Conservation (phyloP, 78 protist species). For the Pigoraptor vietnamica region DNA sequence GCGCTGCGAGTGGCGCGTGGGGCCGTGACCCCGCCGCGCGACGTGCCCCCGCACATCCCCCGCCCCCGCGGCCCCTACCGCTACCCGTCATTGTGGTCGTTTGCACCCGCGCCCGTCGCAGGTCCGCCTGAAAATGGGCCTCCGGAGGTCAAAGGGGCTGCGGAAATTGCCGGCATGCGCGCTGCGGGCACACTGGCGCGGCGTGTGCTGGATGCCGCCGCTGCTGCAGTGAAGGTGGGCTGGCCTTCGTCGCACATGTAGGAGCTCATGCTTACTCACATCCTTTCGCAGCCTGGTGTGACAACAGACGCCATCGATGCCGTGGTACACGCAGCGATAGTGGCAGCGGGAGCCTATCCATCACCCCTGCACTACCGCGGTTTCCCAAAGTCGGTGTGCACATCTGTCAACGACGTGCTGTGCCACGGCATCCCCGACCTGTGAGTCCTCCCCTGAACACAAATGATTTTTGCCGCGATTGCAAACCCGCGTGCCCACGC, state of each 20-base stretch:
- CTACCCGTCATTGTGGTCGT: no score
- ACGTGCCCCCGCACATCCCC: not conserved
- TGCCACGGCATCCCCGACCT: slow-evolving; percentile 96
- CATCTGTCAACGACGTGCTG: slow-evolving; percentile 80
- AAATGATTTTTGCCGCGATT: not conserved
- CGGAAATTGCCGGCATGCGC: not conserved
- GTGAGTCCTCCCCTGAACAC: not conserved
- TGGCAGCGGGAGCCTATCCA: slow-evolving; percentile 81
- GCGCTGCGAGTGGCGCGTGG: not conserved
- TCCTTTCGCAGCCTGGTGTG: slow-evolving; percentile 44
- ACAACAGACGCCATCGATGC: slow-evolving; percentile 80
- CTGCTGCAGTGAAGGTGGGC: not conserved
- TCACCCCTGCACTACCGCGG: slow-evolving; percentile 84
- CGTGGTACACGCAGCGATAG: slow-evolving; percentile 59
- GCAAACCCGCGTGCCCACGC: not conserved
- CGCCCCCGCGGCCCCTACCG: not conserved
- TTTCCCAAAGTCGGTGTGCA: slow-evolving; percentile 86
- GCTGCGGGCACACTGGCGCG: not conserved
- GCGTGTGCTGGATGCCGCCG: not conserved
- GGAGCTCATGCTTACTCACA: not conserved
- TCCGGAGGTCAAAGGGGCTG: not conserved
- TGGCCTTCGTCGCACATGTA: not conserved
- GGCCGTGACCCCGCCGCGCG: not conserved
- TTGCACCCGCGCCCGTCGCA: not conserved
- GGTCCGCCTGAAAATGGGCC: not conserved